Evolutionary conservation across 2,329 filamentous ascomycete species (phyloP), one percentile per base, ranked within the genome.

Genomic region (Aspergillus fumigatus): DNA sequence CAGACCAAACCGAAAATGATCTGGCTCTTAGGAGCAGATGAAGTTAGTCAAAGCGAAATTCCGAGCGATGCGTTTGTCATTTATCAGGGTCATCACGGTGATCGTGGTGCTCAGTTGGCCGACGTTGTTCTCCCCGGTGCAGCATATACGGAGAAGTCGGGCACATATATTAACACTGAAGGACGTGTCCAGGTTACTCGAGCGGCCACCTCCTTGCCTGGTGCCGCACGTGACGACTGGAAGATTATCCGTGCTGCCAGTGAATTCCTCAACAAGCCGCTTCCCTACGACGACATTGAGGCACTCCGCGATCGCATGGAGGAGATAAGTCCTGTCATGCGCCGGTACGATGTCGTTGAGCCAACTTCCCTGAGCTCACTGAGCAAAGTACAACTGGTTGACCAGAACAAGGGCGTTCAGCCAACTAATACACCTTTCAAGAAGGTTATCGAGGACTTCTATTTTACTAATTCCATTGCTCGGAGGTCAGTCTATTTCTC

Each of bases 61-160:
- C 94, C 94, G 68, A 96, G 94, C 82, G 89, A 94, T 64, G 92
- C 94, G 11, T 99, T 97, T 72, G 88, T 99, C 60, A 85, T 99
- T 68, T 99, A 99, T 81, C 94, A 99, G 78, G 94, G 94, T 63
- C 94, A 99, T 76, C 94, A 99, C 76, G 94, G 94, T 77, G 94
- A 99, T 79, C 85, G 85, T 53, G 94, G 93, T 62, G 94, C 94
- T 54, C 88, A 95, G 77, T 85, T 97, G 59, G 94, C 94, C 50
- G 93, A 99, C 69, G 85, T 99, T 56, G 84, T 99, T 64, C 89
- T 99, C 21, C 94, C 94, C 27, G 93, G 92, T 64, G 92, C 92
- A 51, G 92, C 94, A 11, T 99, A 97, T 80, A 97, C 93, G 25
- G 94, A 99, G 80, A 99, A 97, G 82, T 86, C 88, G 25, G 92